Base-by-base conservation (phyloP, 2,329 filamentous ascomycete species). In the Oidium heveae region DNA sequence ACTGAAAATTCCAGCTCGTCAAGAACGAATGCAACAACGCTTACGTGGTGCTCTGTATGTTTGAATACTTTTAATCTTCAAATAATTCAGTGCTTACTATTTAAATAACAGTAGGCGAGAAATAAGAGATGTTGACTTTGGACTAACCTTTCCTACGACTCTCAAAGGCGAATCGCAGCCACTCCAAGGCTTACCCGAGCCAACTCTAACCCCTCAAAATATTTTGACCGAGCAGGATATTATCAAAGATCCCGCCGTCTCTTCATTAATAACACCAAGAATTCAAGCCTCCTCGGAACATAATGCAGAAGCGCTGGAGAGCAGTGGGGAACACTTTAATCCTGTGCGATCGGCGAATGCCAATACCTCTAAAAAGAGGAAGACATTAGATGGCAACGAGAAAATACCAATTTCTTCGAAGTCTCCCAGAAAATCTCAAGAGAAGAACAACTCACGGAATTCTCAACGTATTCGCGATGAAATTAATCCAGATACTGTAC, bases 31-130 rank as follows among this genome's bases (percentile, higher is more conserved):
- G 68, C 75, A 77, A 58, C 72, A 79, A 67, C 77, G 78, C 63
- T 74, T 82, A 63, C 76, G 78, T 58, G 78, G 78, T 57, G 77
- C 77, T 44, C 75, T 76, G 77, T 79, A 70, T 59, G 74, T 34
- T 18, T 9, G 32, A 13, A 32, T 28, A 28, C 24, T 7, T 1
- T 15, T 10, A 33, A 24, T 15, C 41, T 44, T 28, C 52, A 57
- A 47, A 56, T 46, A 16, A 0, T 5, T 46, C 50, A 49, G 52
- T 56, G 55, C 33, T 58, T 44, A 47, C 52, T 16, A 33, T 76
- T 73, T 59, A 71, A 59, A 34, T 18, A 49, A 58, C 46, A 61
- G 61, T 56, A 62, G 62, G 44, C 72, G 75, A 56, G 72, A 79
- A 62, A 69, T 81, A 15, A 74, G 71, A 58, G 75, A 80, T 58